Evolutionary conservation across 176 grass and related monocot genomes (phyloP).

Genomic region (Avena insularis): DNA sequence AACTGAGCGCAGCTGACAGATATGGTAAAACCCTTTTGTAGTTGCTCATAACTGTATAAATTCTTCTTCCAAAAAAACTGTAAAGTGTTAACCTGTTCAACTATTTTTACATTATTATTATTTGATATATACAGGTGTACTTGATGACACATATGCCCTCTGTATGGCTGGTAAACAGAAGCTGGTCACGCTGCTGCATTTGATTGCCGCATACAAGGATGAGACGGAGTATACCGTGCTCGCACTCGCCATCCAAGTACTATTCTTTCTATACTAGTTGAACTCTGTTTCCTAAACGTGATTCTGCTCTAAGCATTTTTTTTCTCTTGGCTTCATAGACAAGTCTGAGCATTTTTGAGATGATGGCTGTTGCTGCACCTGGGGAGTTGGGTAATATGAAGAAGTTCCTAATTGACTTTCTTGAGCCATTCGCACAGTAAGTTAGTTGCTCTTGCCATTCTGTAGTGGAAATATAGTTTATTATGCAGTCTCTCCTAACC

Average conservation of each 20-base stretch:
- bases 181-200: constrained; percentile 69
- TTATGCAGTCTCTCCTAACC: constrained; percentile 27
- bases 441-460: constrained; percentile 34
- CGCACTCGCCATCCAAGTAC: constrained; percentile 61
- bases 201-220: constrained; percentile 79
- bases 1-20: constrained; percentile 80
- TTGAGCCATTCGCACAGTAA: constrained; percentile 76
- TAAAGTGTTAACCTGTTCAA: neutral
- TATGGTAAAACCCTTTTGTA: constrained; percentile 60
- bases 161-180: constrained; percentile 91
- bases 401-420: constrained; percentile 79
- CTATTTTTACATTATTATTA: constrained; percentile 44
- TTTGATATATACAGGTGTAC: constrained; percentile 65
- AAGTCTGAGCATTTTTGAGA: constrained; percentile 60
- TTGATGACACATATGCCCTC: constrained; percentile 86
- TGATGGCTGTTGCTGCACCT: constrained; percentile 76
- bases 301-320: constrained; percentile 37
- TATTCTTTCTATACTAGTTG: constrained; percentile 38
- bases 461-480: constrained; percentile 30
- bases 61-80: neutral
- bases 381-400: constrained; percentile 70
- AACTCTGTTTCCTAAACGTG: constrained; percentile 6
- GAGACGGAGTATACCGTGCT: constrained; percentile 85
- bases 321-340: constrained; percentile 54
- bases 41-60: constrained; percentile 21